Conservation (phyloP, 805 yeast genomes). For the Novakomyces olei region DNA sequence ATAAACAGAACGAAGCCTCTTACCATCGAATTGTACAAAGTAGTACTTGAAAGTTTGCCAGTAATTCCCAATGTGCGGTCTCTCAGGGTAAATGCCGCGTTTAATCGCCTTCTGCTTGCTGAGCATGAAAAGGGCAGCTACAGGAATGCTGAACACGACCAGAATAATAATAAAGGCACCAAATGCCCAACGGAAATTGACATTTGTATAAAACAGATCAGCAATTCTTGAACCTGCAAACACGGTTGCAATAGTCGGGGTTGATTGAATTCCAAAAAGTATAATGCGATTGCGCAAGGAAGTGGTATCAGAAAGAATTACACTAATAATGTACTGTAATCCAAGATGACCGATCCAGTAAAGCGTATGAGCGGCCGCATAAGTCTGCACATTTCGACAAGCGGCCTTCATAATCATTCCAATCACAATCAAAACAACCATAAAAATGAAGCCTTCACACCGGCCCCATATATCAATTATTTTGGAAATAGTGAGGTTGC, state of each 20-base stretch:
- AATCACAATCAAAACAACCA: conserved; percentile 28
- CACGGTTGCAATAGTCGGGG: conserved; percentile 18
- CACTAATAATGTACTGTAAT: conserved; percentile 27
- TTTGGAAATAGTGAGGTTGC: conserved; percentile 21
- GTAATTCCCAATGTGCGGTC: conserved; percentile 11
- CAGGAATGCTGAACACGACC: conserved; percentile 19
- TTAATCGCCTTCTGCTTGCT: conserved; percentile 15
- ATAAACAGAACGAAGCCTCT: conserved; percentile 18
- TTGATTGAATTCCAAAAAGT: conserved; percentile 14
- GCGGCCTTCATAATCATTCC: conserved; percentile 38
- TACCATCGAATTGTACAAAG: conserved; percentile 17
- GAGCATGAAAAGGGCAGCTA: conserved; percentile 13
- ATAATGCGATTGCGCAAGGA: conserved; percentile 24
- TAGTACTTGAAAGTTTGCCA: conserved; percentile 11
- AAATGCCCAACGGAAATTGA: conserved; percentile 29
- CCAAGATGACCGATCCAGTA: conserved; percentile 34
- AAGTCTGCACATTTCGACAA: conserved; percentile 29
- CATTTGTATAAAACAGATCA: conserved; percentile 17
- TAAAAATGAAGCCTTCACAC: conserved; percentile 23
- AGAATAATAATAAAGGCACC: conserved; percentile 26
- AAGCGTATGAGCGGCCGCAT: conserved; percentile 35
- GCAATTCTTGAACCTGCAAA: conserved; percentile 16
- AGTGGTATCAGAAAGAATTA: conserved; percentile 40
- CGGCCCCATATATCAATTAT: conserved; percentile 37
- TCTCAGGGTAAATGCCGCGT: too few relatives aligned